These are phyloP conservation scores for Populus tremula DNA, from an alignment of 345 rosid species.

Conservation along the genomic window DNA sequence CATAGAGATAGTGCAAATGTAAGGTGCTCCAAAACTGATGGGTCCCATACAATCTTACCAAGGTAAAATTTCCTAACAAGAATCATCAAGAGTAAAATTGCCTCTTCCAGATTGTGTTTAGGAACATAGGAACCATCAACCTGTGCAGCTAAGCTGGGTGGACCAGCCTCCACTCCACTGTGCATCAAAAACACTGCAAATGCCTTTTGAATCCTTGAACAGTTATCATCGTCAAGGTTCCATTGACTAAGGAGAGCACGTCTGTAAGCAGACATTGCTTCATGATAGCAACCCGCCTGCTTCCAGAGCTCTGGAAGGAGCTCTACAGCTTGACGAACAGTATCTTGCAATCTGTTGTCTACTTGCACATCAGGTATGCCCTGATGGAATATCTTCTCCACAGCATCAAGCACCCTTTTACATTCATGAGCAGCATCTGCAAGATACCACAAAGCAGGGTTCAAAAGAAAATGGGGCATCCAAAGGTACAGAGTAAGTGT, in stretches of 20 bases:
- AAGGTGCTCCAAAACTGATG: slow-evolving; percentile 80
- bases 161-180: slow-evolving; percentile 78
- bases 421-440: slow-evolving; percentile 89
- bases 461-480: neutral
- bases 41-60: slow-evolving; percentile 72
- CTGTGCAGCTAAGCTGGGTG: slow-evolving; percentile 76
- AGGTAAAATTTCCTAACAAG: slow-evolving; percentile 59
- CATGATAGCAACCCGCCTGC: slow-evolving; percentile 62
- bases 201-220: slow-evolving; percentile 81
- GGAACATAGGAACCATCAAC: slow-evolving; percentile 77
- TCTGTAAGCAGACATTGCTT: slow-evolving; percentile 75
- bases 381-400: slow-evolving; percentile 75
- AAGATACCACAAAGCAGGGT: slow-evolving; percentile 15
- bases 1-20: slow-evolving; percentile 71
- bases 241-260: slow-evolving; percentile 84
- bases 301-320: slow-evolving; percentile 83
- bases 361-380: slow-evolving; percentile 84
- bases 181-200: slow-evolving; percentile 82
- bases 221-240: slow-evolving; percentile 71
- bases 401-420: slow-evolving; percentile 81
- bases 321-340: slow-evolving; percentile 85
- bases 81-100: slow-evolving; percentile 82
- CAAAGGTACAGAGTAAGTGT: neutral
- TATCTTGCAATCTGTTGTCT: slow-evolving; percentile 69
- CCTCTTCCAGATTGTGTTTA: slow-evolving; percentile 86